These are phyloP conservation scores for Colletotrichum liaoningense DNA, from an alignment of 2,329 filamentous ascomycete genomes.

Conservation along the genomic window DNA sequence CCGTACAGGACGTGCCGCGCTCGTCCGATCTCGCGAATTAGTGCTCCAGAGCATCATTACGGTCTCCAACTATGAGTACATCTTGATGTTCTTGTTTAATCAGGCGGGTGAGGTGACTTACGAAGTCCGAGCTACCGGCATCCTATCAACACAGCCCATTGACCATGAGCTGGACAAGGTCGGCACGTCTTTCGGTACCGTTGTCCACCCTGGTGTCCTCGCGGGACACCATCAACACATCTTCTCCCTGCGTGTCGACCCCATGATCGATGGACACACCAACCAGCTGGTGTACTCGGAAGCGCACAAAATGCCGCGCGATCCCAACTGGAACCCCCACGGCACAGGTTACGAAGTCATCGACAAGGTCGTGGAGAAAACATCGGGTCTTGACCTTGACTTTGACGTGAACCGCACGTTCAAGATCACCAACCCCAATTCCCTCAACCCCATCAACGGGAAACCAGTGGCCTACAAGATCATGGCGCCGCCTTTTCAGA, in stretches of 20 bases:
- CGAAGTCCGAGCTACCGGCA: constrained; percentile 74
- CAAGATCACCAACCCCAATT: constrained; percentile 34
- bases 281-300: constrained; percentile 67
- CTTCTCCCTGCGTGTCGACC: constrained; percentile 74
- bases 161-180: constrained; percentile 66
- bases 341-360: constrained; percentile 30
- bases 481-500: constrained; percentile 28
- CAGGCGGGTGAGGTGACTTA: constrained; percentile 70
- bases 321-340: constrained; percentile 30
- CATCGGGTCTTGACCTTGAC: constrained; percentile 14
- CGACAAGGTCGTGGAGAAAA: constrained; percentile 27
- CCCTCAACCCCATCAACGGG: constrained; percentile 32
- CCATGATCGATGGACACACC: constrained; percentile 67
- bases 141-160: constrained; percentile 64
- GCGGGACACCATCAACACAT: constrained; percentile 76
- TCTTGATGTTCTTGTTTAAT: constrained; percentile 74
- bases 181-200: constrained; percentile 64
- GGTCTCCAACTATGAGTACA: constrained; percentile 78
- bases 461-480: constrained; percentile 37
- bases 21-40: constrained; percentile 70
- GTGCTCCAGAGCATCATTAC: constrained; percentile 77
- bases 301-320: constrained; percentile 25
- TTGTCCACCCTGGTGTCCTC: constrained; percentile 67
- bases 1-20: constrained; percentile 70
- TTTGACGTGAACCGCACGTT: constrained; percentile 27